Evolutionary conservation across 306 rosid genomes (phyloP).

Genomic region (Acacia confusa): DNA sequence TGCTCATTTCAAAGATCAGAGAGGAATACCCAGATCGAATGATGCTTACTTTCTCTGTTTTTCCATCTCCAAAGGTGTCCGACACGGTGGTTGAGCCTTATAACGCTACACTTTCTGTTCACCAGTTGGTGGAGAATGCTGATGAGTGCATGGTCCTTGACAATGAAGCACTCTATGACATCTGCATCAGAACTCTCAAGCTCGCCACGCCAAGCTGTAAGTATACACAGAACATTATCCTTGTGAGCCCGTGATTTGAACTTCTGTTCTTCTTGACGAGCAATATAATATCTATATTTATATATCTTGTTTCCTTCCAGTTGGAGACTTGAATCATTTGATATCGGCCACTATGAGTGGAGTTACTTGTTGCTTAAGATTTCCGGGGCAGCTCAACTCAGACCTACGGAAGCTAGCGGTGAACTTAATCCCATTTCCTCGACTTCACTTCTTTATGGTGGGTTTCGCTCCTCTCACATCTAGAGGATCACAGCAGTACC

Average conservation of each 20-base stretch:
- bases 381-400: constrained; percentile 81
- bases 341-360: constrained; percentile 89
- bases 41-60: constrained; percentile 77
- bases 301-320: constrained; percentile 30
- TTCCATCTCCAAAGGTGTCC: constrained; percentile 72
- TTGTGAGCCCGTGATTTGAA: background rate
- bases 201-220: constrained; percentile 65
- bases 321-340: constrained; percentile 82
- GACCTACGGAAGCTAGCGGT: constrained; percentile 77
- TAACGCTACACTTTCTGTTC: constrained; percentile 79
- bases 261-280: background rate
- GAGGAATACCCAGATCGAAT: constrained; percentile 76
- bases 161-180: constrained; percentile 59
- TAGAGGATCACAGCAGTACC: constrained; percentile 63
- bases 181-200: constrained; percentile 59
- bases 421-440: constrained; percentile 77
- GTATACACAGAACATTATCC: background rate
- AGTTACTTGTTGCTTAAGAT: constrained; percentile 78
- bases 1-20: constrained; percentile 75
- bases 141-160: constrained; percentile 76
- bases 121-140: constrained; percentile 73
- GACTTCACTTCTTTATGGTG: constrained; percentile 83
- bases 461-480: constrained; percentile 79
- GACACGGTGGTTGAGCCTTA: constrained; percentile 86
- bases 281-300: background rate